Percentiles rank a stretch among this genome's conserved stretches.
These are phyloP conservation scores for Cytospora chrysosperma DNA, from an alignment of 2,329 filamentous ascomycete species.

Conservation along the genomic window DNA sequence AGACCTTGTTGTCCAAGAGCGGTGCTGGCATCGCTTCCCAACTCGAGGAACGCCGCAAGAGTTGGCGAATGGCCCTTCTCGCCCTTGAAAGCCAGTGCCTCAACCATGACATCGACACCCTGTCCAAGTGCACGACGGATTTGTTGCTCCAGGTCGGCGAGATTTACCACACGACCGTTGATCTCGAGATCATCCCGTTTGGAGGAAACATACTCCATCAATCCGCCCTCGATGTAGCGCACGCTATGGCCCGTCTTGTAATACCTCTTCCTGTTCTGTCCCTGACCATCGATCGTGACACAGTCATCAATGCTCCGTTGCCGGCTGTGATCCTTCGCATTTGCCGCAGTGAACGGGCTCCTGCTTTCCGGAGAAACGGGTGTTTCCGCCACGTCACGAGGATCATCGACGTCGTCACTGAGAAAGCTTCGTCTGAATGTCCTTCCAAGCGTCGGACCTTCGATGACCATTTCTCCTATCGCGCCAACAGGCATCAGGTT, in stretches of 20 bases:
- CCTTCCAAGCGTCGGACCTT: conserved; percentile 51
- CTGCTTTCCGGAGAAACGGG: conserved; percentile 35
- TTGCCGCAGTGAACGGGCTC: conserved; percentile 27
- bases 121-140: conserved; percentile 48
- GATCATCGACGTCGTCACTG: neutral
- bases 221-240: conserved; percentile 47
- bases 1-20: conserved; percentile 38
- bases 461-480: conserved; percentile 45
- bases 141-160: conserved; percentile 46
- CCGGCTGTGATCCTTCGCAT: conserved; percentile 25
- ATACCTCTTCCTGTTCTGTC: conserved; percentile 36
- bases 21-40: conserved; percentile 38
- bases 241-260: conserved; percentile 53
- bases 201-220: conserved; percentile 48
- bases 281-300: conserved; percentile 26
- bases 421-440: conserved; percentile 20
- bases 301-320: conserved; percentile 26
- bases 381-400: conserved; percentile 17
- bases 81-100: conserved; percentile 44
- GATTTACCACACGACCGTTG: conserved; percentile 40
- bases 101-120: conserved; percentile 49
- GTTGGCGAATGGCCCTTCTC: conserved; percentile 39
- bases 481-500: conserved; percentile 53
- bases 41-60: conserved; percentile 50
- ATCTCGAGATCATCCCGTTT: conserved; percentile 43